Percentiles rank a stretch among this genome's conserved stretches.
Evolutionary conservation across 2,329 filamentous ascomycete species (phyloP).

Genomic region (Fusarium xylarioides): DNA sequence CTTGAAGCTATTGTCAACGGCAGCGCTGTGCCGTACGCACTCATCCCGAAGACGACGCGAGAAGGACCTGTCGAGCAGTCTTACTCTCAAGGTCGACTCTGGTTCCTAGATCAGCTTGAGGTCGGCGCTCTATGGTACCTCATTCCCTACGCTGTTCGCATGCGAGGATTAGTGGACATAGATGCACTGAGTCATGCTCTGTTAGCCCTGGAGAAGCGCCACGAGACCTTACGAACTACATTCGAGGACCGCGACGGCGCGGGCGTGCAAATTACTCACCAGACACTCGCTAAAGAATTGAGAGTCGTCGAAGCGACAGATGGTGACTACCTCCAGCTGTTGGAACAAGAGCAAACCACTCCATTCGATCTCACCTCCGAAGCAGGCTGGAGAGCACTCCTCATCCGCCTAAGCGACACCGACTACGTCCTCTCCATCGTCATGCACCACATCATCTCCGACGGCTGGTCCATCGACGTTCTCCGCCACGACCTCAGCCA

Average conservation of each 20-base stretch:
- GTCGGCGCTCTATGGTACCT: slow-evolving; percentile 3
- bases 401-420: slow-evolving; percentile 14
- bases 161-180: not conserved
- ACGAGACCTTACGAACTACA: not conserved
- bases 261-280: not conserved
- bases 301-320: slow-evolving; percentile 67
- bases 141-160: not conserved
- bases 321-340: rapidly evolving
- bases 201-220: not conserved
- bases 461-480: slow-evolving; percentile 44
- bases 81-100: not conserved
- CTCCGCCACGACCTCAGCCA: slow-evolving; percentile 29
- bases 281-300: not conserved
- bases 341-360: not conserved
- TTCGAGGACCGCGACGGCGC: not conserved
- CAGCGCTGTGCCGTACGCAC: not conserved
- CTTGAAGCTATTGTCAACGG: not conserved
- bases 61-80: slow-evolving; percentile 2
- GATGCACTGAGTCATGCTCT: not conserved
- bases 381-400: not conserved
- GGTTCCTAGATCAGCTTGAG: slow-evolving; percentile 14
- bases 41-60: not conserved
- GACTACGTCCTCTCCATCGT: slow-evolving; percentile 40
- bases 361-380: not conserved
- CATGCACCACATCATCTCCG: slow-evolving; percentile 44